phyloP scores from a whole-genome alignment of 768 basidiomycete genomes.

The Leccinellum rugosiceps region DNA sequence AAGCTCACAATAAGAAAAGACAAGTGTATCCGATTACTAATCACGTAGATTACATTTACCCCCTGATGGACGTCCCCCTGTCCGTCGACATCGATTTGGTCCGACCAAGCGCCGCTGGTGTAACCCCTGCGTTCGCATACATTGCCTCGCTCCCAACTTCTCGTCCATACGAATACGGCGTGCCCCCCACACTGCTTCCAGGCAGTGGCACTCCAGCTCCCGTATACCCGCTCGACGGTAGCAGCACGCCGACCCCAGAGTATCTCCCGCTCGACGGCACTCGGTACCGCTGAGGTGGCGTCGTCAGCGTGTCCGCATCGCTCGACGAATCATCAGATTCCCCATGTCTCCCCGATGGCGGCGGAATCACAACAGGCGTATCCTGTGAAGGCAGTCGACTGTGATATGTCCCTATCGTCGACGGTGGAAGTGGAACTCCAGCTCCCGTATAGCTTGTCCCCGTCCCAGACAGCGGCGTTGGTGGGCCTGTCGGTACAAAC shows the following conservation, averaged over 20 bases:
- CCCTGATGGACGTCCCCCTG: conserved; percentile 4
- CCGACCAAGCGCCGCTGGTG: conserved; percentile 25
- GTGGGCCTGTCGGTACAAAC: conserved; percentile 31
- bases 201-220: conserved; percentile 10
- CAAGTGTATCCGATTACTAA: conserved; percentile 12
- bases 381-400: conserved; percentile 20
- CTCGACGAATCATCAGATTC: conserved; percentile 33
- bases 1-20: not conserved
- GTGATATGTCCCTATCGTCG: conserved; percentile 25
- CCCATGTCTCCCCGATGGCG: conserved; percentile 20
- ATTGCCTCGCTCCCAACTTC: conserved; percentile 10
- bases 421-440: conserved; percentile 32
- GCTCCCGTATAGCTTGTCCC: conserved; percentile 24
- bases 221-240: not conserved
- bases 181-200: conserved; percentile 6
- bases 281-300: conserved; percentile 26
- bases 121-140: conserved; percentile 19
- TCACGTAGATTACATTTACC: conserved; percentile 1
- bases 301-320: conserved; percentile 35
- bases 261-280: conserved; percentile 19
- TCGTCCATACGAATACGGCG: conserved; percentile 21
- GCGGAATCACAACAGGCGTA: conserved; percentile 27
- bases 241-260: not conserved
- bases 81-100: conserved; percentile 17
- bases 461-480: conserved; percentile 13